Evolutionary conservation across 192 early-diverging fungal genomes (phyloP).

Genomic region (Oehlia diaphana): DNA sequence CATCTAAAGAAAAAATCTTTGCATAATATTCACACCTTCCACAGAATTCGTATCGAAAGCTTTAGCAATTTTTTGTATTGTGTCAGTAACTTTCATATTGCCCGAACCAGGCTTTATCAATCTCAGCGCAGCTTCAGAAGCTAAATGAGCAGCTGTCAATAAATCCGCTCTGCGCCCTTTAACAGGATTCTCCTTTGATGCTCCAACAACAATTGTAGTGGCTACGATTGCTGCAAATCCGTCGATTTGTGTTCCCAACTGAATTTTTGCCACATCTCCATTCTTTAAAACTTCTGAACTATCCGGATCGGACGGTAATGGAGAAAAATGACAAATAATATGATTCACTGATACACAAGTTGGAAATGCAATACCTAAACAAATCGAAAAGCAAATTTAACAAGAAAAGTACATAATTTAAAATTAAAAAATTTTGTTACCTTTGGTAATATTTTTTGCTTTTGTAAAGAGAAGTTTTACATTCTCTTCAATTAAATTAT

Average conservation of each 20-base stretch:
- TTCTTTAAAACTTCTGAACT: slow-evolving; percentile 58
- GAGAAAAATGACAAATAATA: slow-evolving; percentile 81
- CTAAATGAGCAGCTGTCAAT: slow-evolving; percentile 81
- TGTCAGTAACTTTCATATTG: slow-evolving; percentile 73
- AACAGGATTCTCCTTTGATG: slow-evolving; percentile 73
- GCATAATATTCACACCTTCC: slow-evolving; percentile 56
- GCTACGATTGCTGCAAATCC: slow-evolving; percentile 82
- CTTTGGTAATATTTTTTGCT: slow-evolving; percentile 66
- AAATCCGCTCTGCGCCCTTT: slow-evolving; percentile 86
- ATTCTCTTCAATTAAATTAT: slow-evolving; percentile 76
- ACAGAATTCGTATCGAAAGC: slow-evolving; percentile 87
- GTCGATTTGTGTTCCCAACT: slow-evolving; percentile 90
- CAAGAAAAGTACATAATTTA: not conserved
- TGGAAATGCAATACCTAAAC: slow-evolving; percentile 79
- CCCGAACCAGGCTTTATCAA: slow-evolving; percentile 79
- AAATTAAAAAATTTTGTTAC: slow-evolving; percentile 37
- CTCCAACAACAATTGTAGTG: slow-evolving; percentile 84
- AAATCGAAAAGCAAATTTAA: not conserved
- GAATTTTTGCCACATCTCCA: slow-evolving; percentile 88
- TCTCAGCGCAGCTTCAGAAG: slow-evolving; percentile 82
- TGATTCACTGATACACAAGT: slow-evolving; percentile 86
- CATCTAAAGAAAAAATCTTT: not conserved
- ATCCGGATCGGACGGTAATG: slow-evolving; percentile 72
- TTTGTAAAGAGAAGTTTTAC: slow-evolving; percentile 82
- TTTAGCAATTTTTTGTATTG: slow-evolving; percentile 74